Evolutionary conservation across 306 rosid species (phyloP), one percentile per base, ranked within the genome.

Genomic region (Dalbergia oliveri): DNA sequence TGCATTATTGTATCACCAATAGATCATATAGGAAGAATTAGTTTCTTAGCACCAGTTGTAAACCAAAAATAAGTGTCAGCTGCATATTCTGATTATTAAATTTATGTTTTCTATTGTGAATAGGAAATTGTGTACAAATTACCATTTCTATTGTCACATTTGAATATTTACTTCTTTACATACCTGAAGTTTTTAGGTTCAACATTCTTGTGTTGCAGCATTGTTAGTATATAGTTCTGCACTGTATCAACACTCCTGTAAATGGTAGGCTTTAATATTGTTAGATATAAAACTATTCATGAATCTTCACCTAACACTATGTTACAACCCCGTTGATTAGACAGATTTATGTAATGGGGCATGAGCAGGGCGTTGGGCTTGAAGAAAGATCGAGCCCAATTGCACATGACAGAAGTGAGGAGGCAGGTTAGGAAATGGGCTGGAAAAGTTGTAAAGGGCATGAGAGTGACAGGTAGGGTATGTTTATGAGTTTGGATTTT

Each of bases 61-160:
- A 31, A 34, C 43, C 33, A 16, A 41, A 51, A 51, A 74, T 44
- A 13, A 49, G 14, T 63, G 41, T 69, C 78, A 34, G 9, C 14
- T 33, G 19, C 53, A 54, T 41, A 53, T 66, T 69, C 23, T 23
- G 69, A 64, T 12, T 45, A 11, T 73, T 61, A 23, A 57, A 81
- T 35, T 6, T 65, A 23, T 70, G 50, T 56, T 71, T 49, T 33
- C 39, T 37, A 49, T 47, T 31, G 49, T 72, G 11, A 18, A 11
- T 68, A 14, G 37, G 39, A n/a, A 14, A 43, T 64, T 1, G 16
- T 54, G 76, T 56, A 13, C 31, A 73, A 37, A 63, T 43, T 72
- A 26, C 23, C 8, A 35, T 79, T 84, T 50, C 61, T 73, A 72
- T 66, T 37, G 47, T 72, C 49, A 47, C 14, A 18, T 44, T 53